phyloP scores from a whole-genome alignment of 1,284 basidiomycete species.

The Cryptococcus sp. region DNA sequence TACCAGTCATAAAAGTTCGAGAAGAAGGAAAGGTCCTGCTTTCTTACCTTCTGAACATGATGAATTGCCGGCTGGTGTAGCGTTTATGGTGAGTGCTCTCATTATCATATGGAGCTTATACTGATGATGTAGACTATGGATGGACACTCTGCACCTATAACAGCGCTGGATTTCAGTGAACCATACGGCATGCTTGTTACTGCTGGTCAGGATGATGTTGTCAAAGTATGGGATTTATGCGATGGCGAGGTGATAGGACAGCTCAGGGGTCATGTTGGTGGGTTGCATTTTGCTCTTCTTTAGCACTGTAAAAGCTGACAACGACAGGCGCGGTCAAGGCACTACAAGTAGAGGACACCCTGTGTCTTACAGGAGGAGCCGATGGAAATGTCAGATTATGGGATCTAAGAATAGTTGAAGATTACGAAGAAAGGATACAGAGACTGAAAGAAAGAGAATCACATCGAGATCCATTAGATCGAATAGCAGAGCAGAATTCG shows the following conservation, averaged over 20 bases:
- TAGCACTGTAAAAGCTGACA: slow-evolving; percentile 3
- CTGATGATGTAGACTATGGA: slow-evolving; percentile 61
- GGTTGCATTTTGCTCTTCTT: neutral
- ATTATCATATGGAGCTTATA: neutral
- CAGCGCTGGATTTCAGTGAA: slow-evolving; percentile 89
- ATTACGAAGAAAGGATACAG: slow-evolving; percentile 62
- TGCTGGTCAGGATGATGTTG: slow-evolving; percentile 60
- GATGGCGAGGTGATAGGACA: slow-evolving; percentile 72
- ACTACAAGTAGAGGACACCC: slow-evolving; percentile 85
- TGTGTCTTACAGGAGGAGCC: slow-evolving; percentile 84
- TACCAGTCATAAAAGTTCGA: slow-evolving; percentile 20
- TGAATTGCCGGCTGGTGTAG: slow-evolving; percentile 85
- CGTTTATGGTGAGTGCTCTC: slow-evolving; percentile 80
- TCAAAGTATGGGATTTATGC: slow-evolving; percentile 56
- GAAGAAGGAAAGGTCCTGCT: slow-evolving; percentile 63
- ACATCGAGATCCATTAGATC: slow-evolving; percentile 34
- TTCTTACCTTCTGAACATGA: slow-evolving; percentile 98
- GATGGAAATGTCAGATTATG: slow-evolving; percentile 81
- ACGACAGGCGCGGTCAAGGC: slow-evolving; percentile 64
- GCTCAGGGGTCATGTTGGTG: slow-evolving; percentile 69
- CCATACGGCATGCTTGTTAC: slow-evolving; percentile 92
- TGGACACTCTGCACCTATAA: slow-evolving; percentile 74
- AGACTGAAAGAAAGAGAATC: slow-evolving; percentile 46
- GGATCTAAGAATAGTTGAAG: slow-evolving; percentile 77
- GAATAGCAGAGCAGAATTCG: slow-evolving; percentile 28